A percentile compares a stretch with the other conserved stretches of the same genome.
Conservation (phyloP, 306 rosid species). For the Medicago ruthenica region DNA sequence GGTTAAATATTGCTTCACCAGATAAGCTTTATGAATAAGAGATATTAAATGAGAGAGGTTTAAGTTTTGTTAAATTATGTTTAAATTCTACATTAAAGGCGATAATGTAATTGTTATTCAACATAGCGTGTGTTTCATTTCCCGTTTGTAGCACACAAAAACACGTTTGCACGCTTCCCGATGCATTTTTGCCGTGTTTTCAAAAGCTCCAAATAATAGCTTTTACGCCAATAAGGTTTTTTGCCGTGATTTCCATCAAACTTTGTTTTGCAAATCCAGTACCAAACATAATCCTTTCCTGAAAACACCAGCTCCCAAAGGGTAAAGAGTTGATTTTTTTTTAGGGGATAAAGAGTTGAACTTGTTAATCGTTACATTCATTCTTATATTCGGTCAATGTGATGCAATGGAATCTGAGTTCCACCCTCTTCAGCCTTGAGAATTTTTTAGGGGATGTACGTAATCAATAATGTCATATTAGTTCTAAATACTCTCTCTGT, state of each 20-base stretch:
- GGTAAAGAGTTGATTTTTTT: not conserved
- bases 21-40: no score
- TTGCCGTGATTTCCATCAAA: no score
- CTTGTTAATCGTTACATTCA: not conserved
- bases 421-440: not conserved
- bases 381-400: not conserved
- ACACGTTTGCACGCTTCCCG: no score
- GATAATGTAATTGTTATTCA: no score
- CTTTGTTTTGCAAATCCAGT: no score
- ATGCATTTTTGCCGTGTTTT: no score
- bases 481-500: no score
- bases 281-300: not conserved
- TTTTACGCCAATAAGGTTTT: no score
- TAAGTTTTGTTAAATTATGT: not conserved
- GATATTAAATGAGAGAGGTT: not conserved
- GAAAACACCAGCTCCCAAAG: not conserved
- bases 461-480: not conserved
- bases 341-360: not conserved
- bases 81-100: not conserved
- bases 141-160: no score
- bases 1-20: no score
- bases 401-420: conserved; percentile 2
- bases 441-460: not conserved
- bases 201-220: no score
- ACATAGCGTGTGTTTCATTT: no score